A percentile compares a stretch with the other conserved stretches of the same genome.
Evolutionary conservation across 2,329 filamentous ascomycete genomes (phyloP).

Genomic region (Epichloe sp.): DNA sequence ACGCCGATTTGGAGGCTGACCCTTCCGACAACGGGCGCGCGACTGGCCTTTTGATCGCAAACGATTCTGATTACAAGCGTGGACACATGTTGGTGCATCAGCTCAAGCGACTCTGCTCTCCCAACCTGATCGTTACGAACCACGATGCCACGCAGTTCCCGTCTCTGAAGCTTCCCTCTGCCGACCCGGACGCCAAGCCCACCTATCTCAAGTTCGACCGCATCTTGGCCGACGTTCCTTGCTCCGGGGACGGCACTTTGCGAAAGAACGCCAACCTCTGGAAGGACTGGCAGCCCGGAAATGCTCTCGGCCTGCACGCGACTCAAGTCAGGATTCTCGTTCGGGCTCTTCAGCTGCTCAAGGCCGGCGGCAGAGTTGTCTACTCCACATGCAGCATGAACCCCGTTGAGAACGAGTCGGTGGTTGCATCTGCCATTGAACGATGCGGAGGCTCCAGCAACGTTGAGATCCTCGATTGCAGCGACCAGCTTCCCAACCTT

Average conservation of each 20-base stretch:
- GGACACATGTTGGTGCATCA: slow-evolving; percentile 97
- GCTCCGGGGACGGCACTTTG: slow-evolving; percentile 91
- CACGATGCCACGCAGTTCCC: slow-evolving; percentile 96
- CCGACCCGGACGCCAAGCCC: slow-evolving; percentile 39
- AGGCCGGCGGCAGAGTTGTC: slow-evolving; percentile 84
- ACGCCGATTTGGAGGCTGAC: slow-evolving; percentile 43
- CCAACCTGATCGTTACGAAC: slow-evolving; percentile 93
- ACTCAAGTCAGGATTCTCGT: slow-evolving; percentile 86
- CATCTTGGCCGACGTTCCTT: slow-evolving; percentile 91
- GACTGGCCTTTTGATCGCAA: slow-evolving; percentile 85
- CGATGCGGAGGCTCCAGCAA: slow-evolving; percentile 74
- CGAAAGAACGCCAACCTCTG: slow-evolving; percentile 90
- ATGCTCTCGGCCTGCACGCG: slow-evolving; percentile 72
- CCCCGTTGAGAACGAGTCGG: slow-evolving; percentile 91
- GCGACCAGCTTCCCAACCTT: slow-evolving; percentile 60
- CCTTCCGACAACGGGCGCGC: slow-evolving; percentile 68
- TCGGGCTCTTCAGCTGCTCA: slow-evolving; percentile 87
- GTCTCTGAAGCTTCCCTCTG: slow-evolving; percentile 66
- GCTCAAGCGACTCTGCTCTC: slow-evolving; percentile 90
- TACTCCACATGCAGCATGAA: slow-evolving; percentile 99
- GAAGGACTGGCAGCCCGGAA: slow-evolving; percentile 87
- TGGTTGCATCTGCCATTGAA: slow-evolving; percentile 76
- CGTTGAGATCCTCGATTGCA: slow-evolving; percentile 76
- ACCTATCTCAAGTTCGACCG: slow-evolving; percentile 92
- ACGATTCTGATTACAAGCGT: slow-evolving; percentile 93